These are phyloP conservation scores for Plasmodium vinckei DNA, from an alignment of 169 alveolate species.

Conservation along the genomic window DNA sequence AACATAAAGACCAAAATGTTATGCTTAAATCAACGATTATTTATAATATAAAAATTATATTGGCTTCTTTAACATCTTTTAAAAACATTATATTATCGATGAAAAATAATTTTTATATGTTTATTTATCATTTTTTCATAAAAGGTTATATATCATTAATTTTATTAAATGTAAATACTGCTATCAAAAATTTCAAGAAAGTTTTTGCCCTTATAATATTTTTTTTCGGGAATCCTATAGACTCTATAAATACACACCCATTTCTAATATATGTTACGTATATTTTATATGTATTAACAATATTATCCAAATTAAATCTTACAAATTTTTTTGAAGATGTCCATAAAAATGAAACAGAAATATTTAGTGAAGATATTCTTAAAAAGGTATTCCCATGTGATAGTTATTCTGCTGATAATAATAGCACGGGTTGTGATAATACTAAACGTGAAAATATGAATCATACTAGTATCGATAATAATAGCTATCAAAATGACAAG, in stretches of 20 bases:
- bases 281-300: conserved; percentile 61
- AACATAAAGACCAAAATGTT: conserved; percentile 8
- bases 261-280: conserved; percentile 64
- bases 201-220: conserved; percentile 58
- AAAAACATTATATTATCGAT: conserved; percentile 60
- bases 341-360: conserved; percentile 23
- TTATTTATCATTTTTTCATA: conserved; percentile 62
- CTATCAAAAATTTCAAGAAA: conserved; percentile 56
- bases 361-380: not conserved
- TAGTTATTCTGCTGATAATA: not conserved
- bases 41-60: conserved; percentile 48
- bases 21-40: conserved; percentile 30
- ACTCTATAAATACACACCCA: conserved; percentile 59
- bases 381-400: conserved; percentile 10
- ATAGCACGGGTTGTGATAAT: not conserved
- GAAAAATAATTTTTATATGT: conserved; percentile 58
- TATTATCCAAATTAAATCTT: conserved; percentile 51
- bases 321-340: conserved; percentile 28
- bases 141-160: conserved; percentile 63
- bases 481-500: not conserved
- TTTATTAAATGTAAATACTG: conserved; percentile 41
- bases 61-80: conserved; percentile 44
- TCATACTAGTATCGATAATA: not conserved
- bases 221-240: conserved; percentile 67
- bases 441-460: not conserved